Percentiles rank a stretch among this genome's conserved stretches.
Conservation (phyloP, 345 rosid species). For the Syzygium grande region DNA sequence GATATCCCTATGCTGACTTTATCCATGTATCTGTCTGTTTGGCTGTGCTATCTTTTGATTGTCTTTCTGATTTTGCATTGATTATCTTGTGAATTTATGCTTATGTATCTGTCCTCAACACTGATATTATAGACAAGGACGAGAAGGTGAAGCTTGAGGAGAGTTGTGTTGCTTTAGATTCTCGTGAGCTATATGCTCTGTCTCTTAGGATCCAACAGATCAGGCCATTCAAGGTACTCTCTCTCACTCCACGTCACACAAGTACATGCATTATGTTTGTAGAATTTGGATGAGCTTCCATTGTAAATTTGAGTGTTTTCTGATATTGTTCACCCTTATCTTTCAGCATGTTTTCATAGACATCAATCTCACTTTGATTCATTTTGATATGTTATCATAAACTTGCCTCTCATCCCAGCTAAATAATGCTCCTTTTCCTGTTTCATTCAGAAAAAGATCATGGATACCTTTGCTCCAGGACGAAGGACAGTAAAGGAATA, state of each 20-base stretch:
- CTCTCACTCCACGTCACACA: neutral
- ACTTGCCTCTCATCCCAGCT: neutral
- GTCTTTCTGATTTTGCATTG: neutral
- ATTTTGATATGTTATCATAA: neutral
- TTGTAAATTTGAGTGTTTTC: neutral
- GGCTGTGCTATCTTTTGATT: neutral
- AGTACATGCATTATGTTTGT: neutral
- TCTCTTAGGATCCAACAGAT: constrained; percentile 30
- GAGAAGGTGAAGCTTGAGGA: constrained; percentile 30
- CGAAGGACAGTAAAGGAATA: constrained; percentile 62
- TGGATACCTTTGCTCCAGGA: constrained; percentile 52
- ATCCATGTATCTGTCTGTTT: neutral
- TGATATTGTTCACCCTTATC: neutral
- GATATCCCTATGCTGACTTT: neutral
- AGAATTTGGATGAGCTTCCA: neutral
- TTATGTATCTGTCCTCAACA: constrained; percentile 14
- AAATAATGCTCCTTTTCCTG: neutral
- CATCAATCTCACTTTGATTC: neutral
- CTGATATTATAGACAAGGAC: constrained; percentile 48
- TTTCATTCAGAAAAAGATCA: constrained; percentile 47
- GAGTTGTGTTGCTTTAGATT: constrained; percentile 23
- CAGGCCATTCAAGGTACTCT: constrained; percentile 60
- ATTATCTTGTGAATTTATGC: constrained; percentile 12
- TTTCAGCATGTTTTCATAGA: neutral
- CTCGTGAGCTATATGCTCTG: constrained; percentile 36